Evolutionary conservation across 495 filamentous ascomycete genomes (phyloP).

Genomic region (Umbilicaria muhlenbergii): DNA sequence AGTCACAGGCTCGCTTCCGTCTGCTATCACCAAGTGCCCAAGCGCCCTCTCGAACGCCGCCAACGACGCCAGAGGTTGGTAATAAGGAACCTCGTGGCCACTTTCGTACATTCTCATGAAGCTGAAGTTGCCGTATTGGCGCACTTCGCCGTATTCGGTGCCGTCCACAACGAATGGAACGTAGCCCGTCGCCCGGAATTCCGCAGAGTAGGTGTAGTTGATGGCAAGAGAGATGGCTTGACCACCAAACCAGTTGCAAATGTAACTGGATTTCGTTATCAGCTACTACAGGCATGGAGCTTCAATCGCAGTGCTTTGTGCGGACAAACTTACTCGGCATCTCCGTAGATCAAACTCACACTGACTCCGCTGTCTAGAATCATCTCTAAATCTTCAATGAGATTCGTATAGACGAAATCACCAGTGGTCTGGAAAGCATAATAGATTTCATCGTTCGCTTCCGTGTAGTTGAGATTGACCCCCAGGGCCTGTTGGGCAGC

Average conservation of each 20-base stretch:
- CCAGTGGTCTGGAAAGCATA: slow-evolving; percentile 30
- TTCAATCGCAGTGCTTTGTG: neutral
- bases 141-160: slow-evolving; percentile 25
- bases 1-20: slow-evolving; percentile 23
- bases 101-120: slow-evolving; percentile 27
- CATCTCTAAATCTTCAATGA: slow-evolving; percentile 27
- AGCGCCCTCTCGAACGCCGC: slow-evolving; percentile 23
- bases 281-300: neutral
- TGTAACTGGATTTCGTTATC: neutral
- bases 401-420: slow-evolving; percentile 30
- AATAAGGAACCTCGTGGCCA: slow-evolving; percentile 21
- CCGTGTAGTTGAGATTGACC: slow-evolving; percentile 33
- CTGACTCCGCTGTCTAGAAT: slow-evolving; percentile 28
- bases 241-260: slow-evolving; percentile 38
- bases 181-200: slow-evolving; percentile 43
- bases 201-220: slow-evolving; percentile 22
- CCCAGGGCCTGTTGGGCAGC: slow-evolving; percentile 31
- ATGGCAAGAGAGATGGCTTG: slow-evolving; percentile 41
- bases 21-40: slow-evolving; percentile 13
- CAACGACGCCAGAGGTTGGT: slow-evolving; percentile 25
- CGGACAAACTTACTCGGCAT: slow-evolving; percentile 18
- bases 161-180: slow-evolving; percentile 22
- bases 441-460: slow-evolving; percentile 22
- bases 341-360: slow-evolving; percentile 29
- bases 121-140: slow-evolving; percentile 28